Evolutionary conservation across 257 asterid genomes (phyloP).

Genomic region (Petrea volubilis): DNA sequence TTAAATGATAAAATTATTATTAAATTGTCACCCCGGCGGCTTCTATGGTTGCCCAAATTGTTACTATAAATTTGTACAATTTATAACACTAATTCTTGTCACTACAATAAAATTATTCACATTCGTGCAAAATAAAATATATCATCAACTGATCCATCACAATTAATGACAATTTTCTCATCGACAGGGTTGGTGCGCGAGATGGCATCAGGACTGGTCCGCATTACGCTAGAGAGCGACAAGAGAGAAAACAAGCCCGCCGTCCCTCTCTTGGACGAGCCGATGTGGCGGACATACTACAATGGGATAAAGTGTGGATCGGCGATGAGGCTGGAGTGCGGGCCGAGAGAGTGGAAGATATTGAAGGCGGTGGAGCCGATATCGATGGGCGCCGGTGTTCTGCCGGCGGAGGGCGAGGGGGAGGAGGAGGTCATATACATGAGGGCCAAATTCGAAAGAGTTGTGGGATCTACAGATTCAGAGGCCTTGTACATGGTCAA

Average conservation of each 20-base stretch:
- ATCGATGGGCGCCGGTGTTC: slow-evolving; percentile 62
- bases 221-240: slow-evolving; percentile 56
- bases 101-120: too few species aligned
- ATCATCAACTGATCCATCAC: too few species aligned
- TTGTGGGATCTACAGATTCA: slow-evolving; percentile 56
- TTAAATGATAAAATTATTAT: too few species aligned
- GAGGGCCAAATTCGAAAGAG: slow-evolving; percentile 68
- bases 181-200: slow-evolving; percentile 39
- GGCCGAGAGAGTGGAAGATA: slow-evolving; percentile 40
- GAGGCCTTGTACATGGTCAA: slow-evolving; percentile 71
- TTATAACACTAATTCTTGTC: too few species aligned
- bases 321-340: slow-evolving; percentile 46
- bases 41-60: too few species aligned
- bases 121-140: too few species aligned
- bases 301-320: slow-evolving; percentile 52
- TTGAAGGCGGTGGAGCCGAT: slow-evolving; percentile 57
- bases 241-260: slow-evolving; percentile 25
- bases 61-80: too few species aligned
- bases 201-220: slow-evolving; percentile 51
- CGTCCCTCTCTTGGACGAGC: slow-evolving; percentile 38
- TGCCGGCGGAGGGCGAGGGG: slow-evolving; percentile 32
- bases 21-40: too few species aligned
- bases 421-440: slow-evolving; percentile 52
- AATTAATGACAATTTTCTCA: too few species aligned
- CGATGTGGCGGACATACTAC: slow-evolving; percentile 52